These are phyloP conservation scores for Chalaropsis thielavioides DNA, from an alignment of 2,329 filamentous ascomycete species.

Conservation along the genomic window DNA sequence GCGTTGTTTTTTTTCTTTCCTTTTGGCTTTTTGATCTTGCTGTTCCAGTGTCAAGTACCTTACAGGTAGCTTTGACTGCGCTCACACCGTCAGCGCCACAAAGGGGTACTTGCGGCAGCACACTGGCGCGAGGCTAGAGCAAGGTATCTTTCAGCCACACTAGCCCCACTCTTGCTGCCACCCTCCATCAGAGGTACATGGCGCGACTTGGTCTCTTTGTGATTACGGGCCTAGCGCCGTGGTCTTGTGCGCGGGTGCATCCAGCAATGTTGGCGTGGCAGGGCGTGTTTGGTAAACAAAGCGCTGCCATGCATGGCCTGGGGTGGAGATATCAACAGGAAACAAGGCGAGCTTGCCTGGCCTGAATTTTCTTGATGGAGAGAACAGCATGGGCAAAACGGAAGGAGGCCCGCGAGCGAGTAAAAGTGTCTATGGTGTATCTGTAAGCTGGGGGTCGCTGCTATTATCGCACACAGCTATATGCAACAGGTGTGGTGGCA, in stretches of 20 bases:
- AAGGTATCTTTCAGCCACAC: not conserved
- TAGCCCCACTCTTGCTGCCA: not conserved
- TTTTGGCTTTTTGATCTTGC: not conserved
- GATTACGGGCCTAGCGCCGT: not conserved
- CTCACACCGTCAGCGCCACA: not conserved
- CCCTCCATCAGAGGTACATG: not conserved
- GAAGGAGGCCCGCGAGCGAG: too few relatives aligned
- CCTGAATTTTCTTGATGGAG: too few relatives aligned
- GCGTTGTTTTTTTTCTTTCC: not conserved
- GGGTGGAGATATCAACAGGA: not conserved
- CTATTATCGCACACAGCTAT: not conserved
- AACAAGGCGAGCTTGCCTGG: not conserved
- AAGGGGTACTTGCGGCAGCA: not conserved
- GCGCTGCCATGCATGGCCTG: not conserved
- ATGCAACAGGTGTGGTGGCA: not conserved
- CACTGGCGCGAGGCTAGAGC: not conserved
- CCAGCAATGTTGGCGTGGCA: not conserved
- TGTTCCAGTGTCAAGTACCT: not conserved
- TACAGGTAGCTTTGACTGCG: not conserved
- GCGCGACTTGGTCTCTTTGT: not conserved
- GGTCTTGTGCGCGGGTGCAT: slow-evolving; percentile 4
- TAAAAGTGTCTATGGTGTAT: too few relatives aligned
- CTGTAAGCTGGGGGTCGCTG: too few relatives aligned
- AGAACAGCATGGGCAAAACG: too few relatives aligned
- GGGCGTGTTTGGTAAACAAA: slow-evolving; percentile 1